phyloP scores from a whole-genome alignment of 2,329 filamentous ascomycete species.

The Juglanconis sp. region DNA sequence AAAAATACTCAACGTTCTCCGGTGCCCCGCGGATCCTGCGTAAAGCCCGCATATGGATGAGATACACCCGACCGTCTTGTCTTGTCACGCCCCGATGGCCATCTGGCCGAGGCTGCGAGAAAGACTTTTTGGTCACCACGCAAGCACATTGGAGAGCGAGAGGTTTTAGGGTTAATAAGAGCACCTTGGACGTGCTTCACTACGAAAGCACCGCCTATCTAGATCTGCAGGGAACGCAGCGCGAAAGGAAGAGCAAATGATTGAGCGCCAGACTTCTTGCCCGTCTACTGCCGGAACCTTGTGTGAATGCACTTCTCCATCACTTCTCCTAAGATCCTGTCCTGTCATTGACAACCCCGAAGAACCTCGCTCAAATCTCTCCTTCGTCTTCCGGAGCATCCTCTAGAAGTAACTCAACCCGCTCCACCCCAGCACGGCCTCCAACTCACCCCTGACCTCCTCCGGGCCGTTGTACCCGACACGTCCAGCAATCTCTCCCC shows the following conservation, averaged over 20 bases:
- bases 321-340: neutral
- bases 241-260: neutral
- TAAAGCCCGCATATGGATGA: no score
- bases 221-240: neutral
- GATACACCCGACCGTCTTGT: no score
- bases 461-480: slow-evolving; percentile 65
- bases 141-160: no score
- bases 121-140: no score
- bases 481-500: slow-evolving; percentile 70
- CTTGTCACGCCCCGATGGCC: no score
- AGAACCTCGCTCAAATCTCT: neutral
- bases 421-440: slow-evolving; percentile 58
- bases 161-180: no score
- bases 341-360: neutral
- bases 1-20: no score
- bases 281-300: neutral
- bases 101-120: no score
- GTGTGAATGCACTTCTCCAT: neutral
- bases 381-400: neutral
- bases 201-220: neutral
- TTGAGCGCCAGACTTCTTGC: neutral
- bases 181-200: no score
- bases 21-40: no score
- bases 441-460: slow-evolving; percentile 68
- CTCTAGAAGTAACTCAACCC: slow-evolving; percentile 56